Conservation (phyloP, 805 yeast species). For the Metschnikowia proteae region DNA sequence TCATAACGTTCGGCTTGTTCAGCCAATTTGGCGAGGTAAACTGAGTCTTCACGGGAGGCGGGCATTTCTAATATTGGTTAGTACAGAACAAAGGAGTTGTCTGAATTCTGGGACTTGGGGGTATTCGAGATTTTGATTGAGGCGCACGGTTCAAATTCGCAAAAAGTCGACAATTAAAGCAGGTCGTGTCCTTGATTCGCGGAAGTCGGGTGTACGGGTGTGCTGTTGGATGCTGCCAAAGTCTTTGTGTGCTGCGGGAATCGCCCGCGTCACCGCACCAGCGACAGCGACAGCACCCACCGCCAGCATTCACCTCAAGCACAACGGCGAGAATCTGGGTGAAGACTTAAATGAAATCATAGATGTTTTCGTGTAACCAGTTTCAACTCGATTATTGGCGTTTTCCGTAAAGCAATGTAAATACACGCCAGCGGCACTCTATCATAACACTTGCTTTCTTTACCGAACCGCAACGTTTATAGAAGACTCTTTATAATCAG, state of each 20-base stretch:
- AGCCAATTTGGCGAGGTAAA: constrained; percentile 95
- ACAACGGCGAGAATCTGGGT: neutral
- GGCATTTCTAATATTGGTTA: constrained; percentile 45
- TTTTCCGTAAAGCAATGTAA: neutral
- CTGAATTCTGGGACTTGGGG: constrained; percentile 2
- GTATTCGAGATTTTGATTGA: constrained; percentile 3
- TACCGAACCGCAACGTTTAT: neutral
- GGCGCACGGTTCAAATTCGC: constrained; percentile 4
- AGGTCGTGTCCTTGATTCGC: constrained; percentile 21
- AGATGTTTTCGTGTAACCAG: neutral
- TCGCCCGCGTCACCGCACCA: constrained; percentile 4
- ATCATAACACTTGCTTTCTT: neutral
- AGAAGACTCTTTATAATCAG: neutral
- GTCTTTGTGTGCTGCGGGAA: constrained; percentile 1
- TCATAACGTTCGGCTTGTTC: constrained; percentile 99
- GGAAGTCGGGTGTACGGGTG: constrained; percentile 21
- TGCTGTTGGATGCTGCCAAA: neutral
- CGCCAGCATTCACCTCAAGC: neutral
- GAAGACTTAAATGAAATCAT: neutral
- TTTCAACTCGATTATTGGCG: neutral
- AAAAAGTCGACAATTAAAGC: constrained; percentile 19
- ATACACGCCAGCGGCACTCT: neutral
- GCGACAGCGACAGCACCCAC: constrained; percentile 1
- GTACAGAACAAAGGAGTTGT: constrained; percentile 7
- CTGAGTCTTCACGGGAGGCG: constrained; percentile 94